These are phyloP conservation scores for Flammula alnicola DNA, from an alignment of 1,284 basidiomycete genomes.

Conservation along the genomic window DNA sequence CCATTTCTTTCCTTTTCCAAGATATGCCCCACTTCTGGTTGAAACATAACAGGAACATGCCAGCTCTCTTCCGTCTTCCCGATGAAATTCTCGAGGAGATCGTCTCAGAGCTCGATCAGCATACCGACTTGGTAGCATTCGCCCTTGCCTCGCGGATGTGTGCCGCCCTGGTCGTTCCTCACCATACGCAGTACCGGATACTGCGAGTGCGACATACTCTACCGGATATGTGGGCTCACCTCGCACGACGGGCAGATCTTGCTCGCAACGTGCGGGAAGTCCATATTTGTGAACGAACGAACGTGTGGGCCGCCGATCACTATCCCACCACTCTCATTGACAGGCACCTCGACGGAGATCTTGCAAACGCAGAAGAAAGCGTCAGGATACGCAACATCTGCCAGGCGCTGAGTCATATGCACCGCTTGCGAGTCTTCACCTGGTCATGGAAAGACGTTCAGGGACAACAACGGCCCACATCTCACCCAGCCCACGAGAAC, in stretches of 20 bases:
- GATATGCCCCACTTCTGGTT: conserved; percentile 23
- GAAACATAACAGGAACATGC: conserved; percentile 20
- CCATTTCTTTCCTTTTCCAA: conserved; percentile 20
- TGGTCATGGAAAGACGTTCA: conserved; percentile 39
- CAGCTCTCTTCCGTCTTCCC: conserved; percentile 31
- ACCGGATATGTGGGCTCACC: conserved; percentile 52
- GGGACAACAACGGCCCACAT: conserved; percentile 29
- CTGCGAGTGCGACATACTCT: conserved; percentile 44
- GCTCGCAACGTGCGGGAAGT: conserved; percentile 46
- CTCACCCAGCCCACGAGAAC: conserved; percentile 39
- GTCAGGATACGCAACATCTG: conserved; percentile 41
- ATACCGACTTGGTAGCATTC: conserved; percentile 46
- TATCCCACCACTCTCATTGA: conserved; percentile 40
- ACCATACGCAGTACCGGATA: conserved; percentile 52
- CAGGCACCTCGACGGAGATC: conserved; percentile 21
- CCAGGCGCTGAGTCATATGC: conserved; percentile 44
- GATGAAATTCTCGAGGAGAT: conserved; percentile 52
- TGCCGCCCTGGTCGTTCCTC: conserved; percentile 43
- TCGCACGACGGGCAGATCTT: conserved; percentile 49
- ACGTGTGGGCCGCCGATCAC: conserved; percentile 40
- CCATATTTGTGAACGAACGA: conserved; percentile 40
- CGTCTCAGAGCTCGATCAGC: conserved; percentile 43
- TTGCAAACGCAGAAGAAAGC: conserved; percentile 31
- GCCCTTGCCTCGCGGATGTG: conserved; percentile 44
- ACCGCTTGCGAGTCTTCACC: conserved; percentile 41